phyloP scores from a whole-genome alignment of 148 eudicot genomes.

The Chenopodium formosanum region DNA sequence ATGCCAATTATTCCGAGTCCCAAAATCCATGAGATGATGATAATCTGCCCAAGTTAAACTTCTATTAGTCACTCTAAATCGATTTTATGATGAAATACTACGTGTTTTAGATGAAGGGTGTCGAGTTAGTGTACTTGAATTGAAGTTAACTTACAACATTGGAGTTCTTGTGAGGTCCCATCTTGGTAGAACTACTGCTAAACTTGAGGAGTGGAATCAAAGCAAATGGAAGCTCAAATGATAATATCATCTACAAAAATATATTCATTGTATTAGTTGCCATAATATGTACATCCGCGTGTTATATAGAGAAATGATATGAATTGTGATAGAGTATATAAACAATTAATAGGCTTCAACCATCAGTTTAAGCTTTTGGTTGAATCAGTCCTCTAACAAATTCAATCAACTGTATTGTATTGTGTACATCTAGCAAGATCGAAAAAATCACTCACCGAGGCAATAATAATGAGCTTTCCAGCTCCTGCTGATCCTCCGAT shows the following conservation, averaged over 20 bases:
- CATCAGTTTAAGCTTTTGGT: too few relatives aligned
- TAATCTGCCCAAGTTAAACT: conserved; percentile 45
- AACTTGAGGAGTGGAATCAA: conserved; percentile 95
- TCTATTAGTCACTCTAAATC: too few relatives aligned
- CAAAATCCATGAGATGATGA: conserved; percentile 67
- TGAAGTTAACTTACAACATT: conserved; percentile 45
- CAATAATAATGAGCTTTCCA: conserved; percentile 77
- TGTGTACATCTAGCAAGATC: background rate
- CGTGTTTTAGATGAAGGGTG: background rate
- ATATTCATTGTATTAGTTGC: background rate
- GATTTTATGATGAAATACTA: too few relatives aligned
- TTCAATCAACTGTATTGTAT: too few relatives aligned
- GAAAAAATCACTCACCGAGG: conserved; percentile 55
- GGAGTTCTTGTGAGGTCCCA: conserved; percentile 97
- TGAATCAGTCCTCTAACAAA: too few relatives aligned
- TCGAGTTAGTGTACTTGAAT: too few relatives aligned
- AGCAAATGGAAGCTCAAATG: conserved; percentile 95
- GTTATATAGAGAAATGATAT: too few relatives aligned
- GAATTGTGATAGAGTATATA: too few relatives aligned
- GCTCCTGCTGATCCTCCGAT: conserved; percentile 79
- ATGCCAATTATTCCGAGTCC: conserved; percentile 82
- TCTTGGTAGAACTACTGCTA: conserved; percentile 70
- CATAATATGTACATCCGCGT: too few relatives aligned
- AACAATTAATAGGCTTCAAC: too few relatives aligned
- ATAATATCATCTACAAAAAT: conserved; percentile 69